These are phyloP conservation scores for Entomortierella lignicola DNA, from an alignment of 192 early-diverging fungal genomes.

Conservation along the genomic window DNA sequence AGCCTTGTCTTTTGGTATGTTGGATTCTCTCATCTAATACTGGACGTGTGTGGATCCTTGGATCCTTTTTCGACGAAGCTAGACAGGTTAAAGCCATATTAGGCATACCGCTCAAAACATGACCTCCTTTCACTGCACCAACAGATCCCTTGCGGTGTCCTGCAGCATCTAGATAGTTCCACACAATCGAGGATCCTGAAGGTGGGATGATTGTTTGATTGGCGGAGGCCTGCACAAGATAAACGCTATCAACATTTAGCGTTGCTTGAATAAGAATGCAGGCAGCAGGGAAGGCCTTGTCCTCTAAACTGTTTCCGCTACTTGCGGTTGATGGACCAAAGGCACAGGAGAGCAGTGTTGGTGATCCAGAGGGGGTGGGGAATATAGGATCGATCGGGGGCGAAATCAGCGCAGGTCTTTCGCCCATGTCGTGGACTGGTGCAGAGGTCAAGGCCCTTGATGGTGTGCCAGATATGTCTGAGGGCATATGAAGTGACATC, in stretches of 20 bases:
- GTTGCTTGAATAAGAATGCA: conserved; percentile 43
- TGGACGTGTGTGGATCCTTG: conserved; percentile 4
- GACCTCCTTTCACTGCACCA: conserved; percentile 35
- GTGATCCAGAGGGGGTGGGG: conserved; percentile 46
- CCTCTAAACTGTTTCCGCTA: conserved; percentile 28
- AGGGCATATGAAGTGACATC: not conserved
- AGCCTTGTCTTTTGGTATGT: conserved; percentile 26
- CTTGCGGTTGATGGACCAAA: not conserved
- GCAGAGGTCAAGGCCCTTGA: not conserved
- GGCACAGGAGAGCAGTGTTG: conserved; percentile 19
- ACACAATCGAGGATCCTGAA: conserved; percentile 32
- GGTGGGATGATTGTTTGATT: conserved; percentile 24
- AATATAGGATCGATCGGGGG: conserved; percentile 32
- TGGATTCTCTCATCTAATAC: conserved; percentile 38
- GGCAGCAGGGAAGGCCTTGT: conserved; percentile 37
- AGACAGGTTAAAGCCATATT: conserved; percentile 19
- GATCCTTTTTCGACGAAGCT: conserved; percentile 35
- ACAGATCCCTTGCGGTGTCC: conserved; percentile 43
- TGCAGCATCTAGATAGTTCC: conserved; percentile 40
- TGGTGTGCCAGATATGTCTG: not conserved
- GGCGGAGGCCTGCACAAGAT: conserved; percentile 41
- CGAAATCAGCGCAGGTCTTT: conserved; percentile 19
- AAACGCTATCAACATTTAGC: conserved; percentile 45
- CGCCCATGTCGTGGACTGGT: not conserved
- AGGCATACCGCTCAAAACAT: not conserved